Evolutionary conservation across 2,329 filamentous ascomycete species (phyloP).

Genomic region (Penicillium rolfsii): DNA sequence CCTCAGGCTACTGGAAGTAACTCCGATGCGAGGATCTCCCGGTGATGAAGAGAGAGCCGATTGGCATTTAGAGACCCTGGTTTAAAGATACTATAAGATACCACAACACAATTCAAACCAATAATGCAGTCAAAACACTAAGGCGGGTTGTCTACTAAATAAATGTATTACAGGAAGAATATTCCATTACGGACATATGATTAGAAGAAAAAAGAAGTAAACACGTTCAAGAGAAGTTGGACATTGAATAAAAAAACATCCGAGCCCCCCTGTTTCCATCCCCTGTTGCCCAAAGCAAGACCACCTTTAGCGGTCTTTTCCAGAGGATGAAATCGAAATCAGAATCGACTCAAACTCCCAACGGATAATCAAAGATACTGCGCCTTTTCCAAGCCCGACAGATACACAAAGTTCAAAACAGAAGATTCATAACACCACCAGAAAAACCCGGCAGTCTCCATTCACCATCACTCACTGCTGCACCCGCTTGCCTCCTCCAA

Average conservation of each 20-base stretch:
- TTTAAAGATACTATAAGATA: background rate
- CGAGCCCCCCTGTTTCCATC: conserved; percentile 16
- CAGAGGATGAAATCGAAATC: conserved; percentile 18
- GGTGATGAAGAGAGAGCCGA: background rate
- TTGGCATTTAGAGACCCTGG: background rate
- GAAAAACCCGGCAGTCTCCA: conserved; percentile 6
- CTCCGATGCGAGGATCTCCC: background rate
- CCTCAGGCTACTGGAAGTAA: background rate
- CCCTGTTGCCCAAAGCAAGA: conserved; percentile 8
- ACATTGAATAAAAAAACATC: conserved; percentile 9
- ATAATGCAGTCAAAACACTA: background rate
- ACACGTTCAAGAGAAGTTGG: conserved; percentile 25
- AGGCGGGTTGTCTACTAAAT: background rate
- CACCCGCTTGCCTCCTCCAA: conserved; percentile 17
- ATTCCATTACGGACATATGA: conserved; percentile 27
- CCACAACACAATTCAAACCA: background rate
- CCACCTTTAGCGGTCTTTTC: conserved; percentile 15
- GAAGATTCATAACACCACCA: conserved; percentile 32
- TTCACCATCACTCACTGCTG: conserved; percentile 7
- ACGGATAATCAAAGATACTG: conserved; percentile 26
- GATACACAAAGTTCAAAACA: conserved; percentile 21
- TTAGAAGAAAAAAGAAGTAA: conserved; percentile 25
- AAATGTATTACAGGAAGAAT: background rate
- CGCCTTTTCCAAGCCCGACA: conserved; percentile 37
- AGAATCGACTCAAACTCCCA: conserved; percentile 28